Base-by-base conservation (phyloP, 1,284 basidiomycete species). In the Pascua sp. region DNA sequence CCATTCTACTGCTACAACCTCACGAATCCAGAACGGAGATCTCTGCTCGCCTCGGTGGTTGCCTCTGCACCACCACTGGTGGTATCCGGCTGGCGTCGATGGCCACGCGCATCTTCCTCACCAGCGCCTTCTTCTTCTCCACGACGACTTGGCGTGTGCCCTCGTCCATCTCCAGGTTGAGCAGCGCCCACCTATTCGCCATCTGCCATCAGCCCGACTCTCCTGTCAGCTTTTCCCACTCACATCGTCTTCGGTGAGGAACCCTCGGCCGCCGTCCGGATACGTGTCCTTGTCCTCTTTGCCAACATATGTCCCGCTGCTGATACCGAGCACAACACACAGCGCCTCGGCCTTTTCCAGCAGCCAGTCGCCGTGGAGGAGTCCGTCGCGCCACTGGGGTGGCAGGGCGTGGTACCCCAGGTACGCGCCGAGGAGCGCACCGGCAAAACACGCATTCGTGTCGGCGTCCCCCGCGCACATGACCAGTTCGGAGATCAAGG, bases 381-480 rank as follows among this genome's bases (percentile, higher is more conserved):
- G 45, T 1, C 55, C 55, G 11, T 45, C 49, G n/a, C 49, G 49
- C 59, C 59, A 61, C n/a, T 40, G 45, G 3, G 47, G 16, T 0
- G 59, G 59, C 8, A 61, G 49, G 3, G 52, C 45, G 10, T 18
- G 18, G 40, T 57, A 61, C 1, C 55, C 59, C 1, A 55, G 18
- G n/a, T 54, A 61, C 4, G 59, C 59, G 17, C 59, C 59, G 32
- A 61, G 55, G 8, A 61, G 44, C 10, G 59, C 55, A n/a, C 59
- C 59, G 11, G 59, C 59, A 5, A 54, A 51, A n/a, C 49, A 54
- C 11, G 59, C 59, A 37, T 61, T 61, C 12, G 59, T 61, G 53
- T 61, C 59, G 8, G 59, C 59, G 47, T 61, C 59, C 12, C 59
- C 59, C 8, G 44, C 59, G 2, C 10, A 12, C 49, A 51, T 53